These are phyloP conservation scores for Colletotrichum sp. DNA, from an alignment of 2,329 filamentous ascomycete species.

Conservation along the genomic window DNA sequence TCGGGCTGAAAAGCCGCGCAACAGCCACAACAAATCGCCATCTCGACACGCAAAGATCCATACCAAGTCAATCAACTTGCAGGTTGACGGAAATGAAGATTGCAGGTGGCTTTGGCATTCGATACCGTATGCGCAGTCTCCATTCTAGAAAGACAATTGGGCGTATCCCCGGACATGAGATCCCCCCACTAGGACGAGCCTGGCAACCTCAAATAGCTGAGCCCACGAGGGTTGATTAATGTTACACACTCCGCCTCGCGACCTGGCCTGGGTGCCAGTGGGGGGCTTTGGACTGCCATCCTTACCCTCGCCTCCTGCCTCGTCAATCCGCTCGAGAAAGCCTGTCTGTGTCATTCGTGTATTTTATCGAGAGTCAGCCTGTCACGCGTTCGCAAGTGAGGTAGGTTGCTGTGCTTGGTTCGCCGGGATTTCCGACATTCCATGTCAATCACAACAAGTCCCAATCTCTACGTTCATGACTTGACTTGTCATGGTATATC, in stretches of 20 bases:
- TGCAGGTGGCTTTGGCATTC: neutral
- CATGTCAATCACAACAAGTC: neutral
- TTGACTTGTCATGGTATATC: neutral
- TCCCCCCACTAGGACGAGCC: neutral
- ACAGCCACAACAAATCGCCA: neutral
- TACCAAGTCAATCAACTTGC: neutral
- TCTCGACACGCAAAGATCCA: neutral
- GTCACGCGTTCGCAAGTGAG: neutral
- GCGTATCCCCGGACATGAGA: neutral
- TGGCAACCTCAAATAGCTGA: neutral
- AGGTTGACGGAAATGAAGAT: neutral
- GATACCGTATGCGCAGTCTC: neutral
- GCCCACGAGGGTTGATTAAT: neutral
- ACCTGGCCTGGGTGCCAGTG: neutral
- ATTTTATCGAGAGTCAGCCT: neutral
- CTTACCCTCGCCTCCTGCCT: neutral
- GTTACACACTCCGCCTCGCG: neutral
- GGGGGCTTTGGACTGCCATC: neutral
- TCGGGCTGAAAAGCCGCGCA: neutral
- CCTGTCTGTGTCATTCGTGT: neutral
- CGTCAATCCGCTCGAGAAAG: neutral
- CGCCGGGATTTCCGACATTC: neutral
- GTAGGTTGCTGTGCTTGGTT: neutral
- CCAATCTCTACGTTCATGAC: neutral
- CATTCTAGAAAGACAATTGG: neutral